phyloP scores from a whole-genome alignment of 768 basidiomycete genomes.

The Suillus ampliporus region DNA sequence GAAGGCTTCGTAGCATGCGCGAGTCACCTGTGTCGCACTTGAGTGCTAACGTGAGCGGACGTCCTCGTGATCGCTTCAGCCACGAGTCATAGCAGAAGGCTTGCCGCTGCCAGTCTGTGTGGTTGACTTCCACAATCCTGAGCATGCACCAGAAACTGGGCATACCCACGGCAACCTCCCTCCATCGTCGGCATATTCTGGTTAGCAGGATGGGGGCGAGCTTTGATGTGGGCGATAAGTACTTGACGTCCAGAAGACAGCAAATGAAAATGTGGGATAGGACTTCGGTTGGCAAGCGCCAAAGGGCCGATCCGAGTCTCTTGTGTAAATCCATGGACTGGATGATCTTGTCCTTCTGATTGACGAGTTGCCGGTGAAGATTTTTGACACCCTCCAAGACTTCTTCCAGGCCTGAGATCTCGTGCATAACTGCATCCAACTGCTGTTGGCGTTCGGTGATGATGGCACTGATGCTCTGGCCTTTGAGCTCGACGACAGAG shows the following conservation, averaged over 20 bases:
- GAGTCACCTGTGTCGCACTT: neutral
- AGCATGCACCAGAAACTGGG: slow-evolving; percentile 57
- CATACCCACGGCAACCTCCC: slow-evolving; percentile 41
- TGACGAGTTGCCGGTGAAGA: slow-evolving; percentile 19
- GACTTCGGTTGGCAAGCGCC: slow-evolving; percentile 50
- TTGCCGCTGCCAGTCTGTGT: slow-evolving; percentile 12
- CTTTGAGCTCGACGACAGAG: slow-evolving; percentile 19
- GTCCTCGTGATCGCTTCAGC: neutral
- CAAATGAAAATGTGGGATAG: slow-evolving; percentile 52
- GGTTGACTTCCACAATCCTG: slow-evolving; percentile 15
- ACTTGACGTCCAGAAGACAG: slow-evolving; percentile 35
- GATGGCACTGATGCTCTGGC: slow-evolving; percentile 21
- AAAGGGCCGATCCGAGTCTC: slow-evolving; percentile 36
- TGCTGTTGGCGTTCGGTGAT: slow-evolving; percentile 21
- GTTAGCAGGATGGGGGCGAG: slow-evolving; percentile 45
- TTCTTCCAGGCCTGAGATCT: slow-evolving; percentile 20
- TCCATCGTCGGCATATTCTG: slow-evolving; percentile 51
- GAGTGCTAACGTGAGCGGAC: neutral
- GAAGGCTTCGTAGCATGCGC: slow-evolving; percentile 2
- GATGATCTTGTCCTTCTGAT: slow-evolving; percentile 18
- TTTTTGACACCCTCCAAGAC: slow-evolving; percentile 21
- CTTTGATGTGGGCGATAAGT: slow-evolving; percentile 28
- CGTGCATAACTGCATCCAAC: slow-evolving; percentile 18
- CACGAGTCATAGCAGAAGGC: neutral
- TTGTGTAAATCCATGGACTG: slow-evolving; percentile 22